phyloP scores from a whole-genome alignment of 2,329 filamentous ascomycete species.

The Emericellopsis cladophorae region DNA sequence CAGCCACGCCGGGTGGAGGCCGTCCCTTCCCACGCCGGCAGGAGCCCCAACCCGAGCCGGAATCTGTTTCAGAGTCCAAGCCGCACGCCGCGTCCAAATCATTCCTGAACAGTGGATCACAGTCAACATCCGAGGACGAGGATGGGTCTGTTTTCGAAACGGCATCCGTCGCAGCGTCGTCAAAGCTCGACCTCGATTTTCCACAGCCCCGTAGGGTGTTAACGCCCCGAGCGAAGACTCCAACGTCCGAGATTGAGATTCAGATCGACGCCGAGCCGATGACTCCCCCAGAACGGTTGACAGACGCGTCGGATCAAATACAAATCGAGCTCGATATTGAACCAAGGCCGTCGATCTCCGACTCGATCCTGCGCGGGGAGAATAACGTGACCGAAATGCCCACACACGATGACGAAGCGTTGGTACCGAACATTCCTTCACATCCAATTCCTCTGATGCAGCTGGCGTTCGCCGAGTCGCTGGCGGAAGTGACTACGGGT shows the following conservation, averaged over 20 bases:
- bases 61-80: neutral
- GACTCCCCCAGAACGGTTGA: neutral
- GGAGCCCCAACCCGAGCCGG: neutral
- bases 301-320: neutral
- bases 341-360: neutral
- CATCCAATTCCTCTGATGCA: slow-evolving; percentile 72
- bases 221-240: neutral
- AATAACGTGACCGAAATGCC: neutral
- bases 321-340: neutral
- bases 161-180: too few species aligned
- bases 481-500: slow-evolving; percentile 54
- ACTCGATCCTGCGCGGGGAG: neutral
- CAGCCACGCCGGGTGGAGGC: neutral
- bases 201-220: too few species aligned
- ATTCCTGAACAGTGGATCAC: too few species aligned
- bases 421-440: neutral
- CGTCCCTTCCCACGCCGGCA: neutral
- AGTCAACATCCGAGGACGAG: too few species aligned
- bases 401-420: neutral
- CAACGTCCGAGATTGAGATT: neutral
- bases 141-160: too few species aligned
- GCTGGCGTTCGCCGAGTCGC: slow-evolving; percentile 70
- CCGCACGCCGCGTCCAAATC: neutral
- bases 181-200: too few species aligned
- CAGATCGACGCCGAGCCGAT: neutral